phyloP scores from a whole-genome alignment of 192 early-diverging fungal genomes.

The Pilaira anomala region DNA sequence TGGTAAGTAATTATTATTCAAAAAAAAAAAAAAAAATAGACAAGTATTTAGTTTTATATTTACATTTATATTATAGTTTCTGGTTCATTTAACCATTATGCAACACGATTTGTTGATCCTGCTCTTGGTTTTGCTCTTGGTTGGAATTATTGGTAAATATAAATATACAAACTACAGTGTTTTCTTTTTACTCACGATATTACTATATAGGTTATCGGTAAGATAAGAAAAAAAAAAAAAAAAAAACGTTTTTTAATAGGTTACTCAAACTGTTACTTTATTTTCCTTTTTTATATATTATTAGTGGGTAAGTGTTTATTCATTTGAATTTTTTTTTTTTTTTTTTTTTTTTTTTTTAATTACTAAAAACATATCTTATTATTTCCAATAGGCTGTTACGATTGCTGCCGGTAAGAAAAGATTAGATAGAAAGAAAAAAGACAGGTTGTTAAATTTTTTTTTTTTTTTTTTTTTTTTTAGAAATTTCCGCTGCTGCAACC shows the following conservation, averaged over 20 bases:
- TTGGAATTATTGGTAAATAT: slow-evolving; percentile 51
- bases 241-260: background rate
- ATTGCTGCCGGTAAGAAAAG: slow-evolving; percentile 28
- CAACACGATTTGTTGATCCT: slow-evolving; percentile 75
- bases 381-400: slow-evolving; percentile 29
- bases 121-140: slow-evolving; percentile 65
- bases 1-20: too few relatives aligned
- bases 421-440: background rate
- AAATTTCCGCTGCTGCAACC: slow-evolving; percentile 79
- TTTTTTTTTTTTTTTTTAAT: background rate
- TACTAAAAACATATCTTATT: background rate
- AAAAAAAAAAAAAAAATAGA: too few relatives aligned
- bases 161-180: background rate
- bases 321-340: background rate
- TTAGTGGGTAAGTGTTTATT: background rate
- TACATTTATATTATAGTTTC: slow-evolving; percentile 33
- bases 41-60: background rate
- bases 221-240: background rate
- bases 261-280: background rate
- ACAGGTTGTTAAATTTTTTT: background rate
- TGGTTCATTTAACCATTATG: slow-evolving; percentile 75
- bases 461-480: slow-evolving; percentile 36
- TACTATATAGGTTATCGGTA: background rate
- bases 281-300: background rate
- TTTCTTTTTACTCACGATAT: slow-evolving; percentile 9